Base-by-base conservation (phyloP, 257 asterid genomes). In the Jacaranda mimosifolia region DNA sequence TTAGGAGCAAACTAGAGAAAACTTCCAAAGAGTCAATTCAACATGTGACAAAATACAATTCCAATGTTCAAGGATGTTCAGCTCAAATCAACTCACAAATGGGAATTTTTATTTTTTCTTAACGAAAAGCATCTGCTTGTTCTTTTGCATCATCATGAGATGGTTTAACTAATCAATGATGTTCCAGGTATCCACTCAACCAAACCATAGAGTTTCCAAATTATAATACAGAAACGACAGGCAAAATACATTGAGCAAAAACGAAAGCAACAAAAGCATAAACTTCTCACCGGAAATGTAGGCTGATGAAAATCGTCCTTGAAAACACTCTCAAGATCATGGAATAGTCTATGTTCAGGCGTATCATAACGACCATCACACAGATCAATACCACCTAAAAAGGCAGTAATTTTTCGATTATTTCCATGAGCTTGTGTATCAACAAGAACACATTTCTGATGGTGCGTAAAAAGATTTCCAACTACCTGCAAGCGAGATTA, bases 301-400 rank as follows among this genome's bases (percentile, higher is more conserved):
- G 98, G 99, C 83, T 95, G 96, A 87, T 91, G 99, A 82, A 86
- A 19, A 79, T 95, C 99, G 63, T 88, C 97, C 81, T 86, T 68
- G 74, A 88, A 93, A 55, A 85, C 85, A 75, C 90, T 86, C 46
- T 91, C 98, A 76, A 89, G 92, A 76, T 82, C 98, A 72, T 40
- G 79, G 73, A 86, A 91, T 51, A 95, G 71, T 51, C 97, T 91
- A 81, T 94, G 99, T 59, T 91, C 87, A 9, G 99, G 98, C 42
- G 97, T 92, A 83, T 95, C 99, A 73, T 95, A 95, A 65, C 99
- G 98, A 72, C 99, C 99, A 80, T 95, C 99, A 66, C 99, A 95
- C 73, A 95, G 89, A 90, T 95, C 99, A 64, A 95, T 75, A 68
- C 99, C 99, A 18, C 99, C 99, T 51, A 92, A 39, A 72, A 95